Conservation (phyloP, 108 stramenopile genomes). For the Ochromonas danica region DNA sequence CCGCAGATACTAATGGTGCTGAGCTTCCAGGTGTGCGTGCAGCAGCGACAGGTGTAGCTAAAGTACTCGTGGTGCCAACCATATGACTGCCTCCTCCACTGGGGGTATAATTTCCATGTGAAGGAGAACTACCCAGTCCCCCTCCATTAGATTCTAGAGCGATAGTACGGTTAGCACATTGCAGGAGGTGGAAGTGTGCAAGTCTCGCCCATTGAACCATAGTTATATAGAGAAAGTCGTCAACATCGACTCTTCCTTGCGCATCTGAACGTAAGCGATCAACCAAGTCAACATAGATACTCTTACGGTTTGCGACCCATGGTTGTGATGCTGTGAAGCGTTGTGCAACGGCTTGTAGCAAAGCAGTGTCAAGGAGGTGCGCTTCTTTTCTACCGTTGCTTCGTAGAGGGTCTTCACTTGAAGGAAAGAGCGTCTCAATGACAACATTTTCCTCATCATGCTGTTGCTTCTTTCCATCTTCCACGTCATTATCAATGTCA, state of each 20-base stretch:
- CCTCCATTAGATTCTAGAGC: no score
- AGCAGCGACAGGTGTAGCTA: no score
- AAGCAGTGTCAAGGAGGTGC: not conserved
- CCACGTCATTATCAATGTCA: not conserved
- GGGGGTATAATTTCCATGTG: not conserved
- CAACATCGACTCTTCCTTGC: constrained; percentile 8
- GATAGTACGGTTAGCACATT: no score
- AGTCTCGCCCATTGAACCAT: constrained; percentile 10
- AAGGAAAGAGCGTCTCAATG: constrained; percentile 13
- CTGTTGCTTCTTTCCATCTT: not conserved
- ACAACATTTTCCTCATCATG: not conserved
- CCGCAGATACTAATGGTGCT: no score
- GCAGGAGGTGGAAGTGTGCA: no score
- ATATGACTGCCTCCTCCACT: no score
- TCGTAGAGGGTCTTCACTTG: not conserved
- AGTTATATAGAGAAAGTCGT: constrained; percentile 20
- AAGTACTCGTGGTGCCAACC: no score
- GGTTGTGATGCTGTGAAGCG: no score
- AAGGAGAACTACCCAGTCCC: not conserved
- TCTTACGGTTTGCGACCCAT: no score
- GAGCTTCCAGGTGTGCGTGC: no score
- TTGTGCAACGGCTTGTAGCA: no score
- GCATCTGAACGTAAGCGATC: not conserved
- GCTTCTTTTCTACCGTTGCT: not conserved
- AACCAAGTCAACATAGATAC: not conserved